Evolutionary conservation across 2,329 filamentous ascomycete species (phyloP).

Genomic region (Parafenestella ontariensis): DNA sequence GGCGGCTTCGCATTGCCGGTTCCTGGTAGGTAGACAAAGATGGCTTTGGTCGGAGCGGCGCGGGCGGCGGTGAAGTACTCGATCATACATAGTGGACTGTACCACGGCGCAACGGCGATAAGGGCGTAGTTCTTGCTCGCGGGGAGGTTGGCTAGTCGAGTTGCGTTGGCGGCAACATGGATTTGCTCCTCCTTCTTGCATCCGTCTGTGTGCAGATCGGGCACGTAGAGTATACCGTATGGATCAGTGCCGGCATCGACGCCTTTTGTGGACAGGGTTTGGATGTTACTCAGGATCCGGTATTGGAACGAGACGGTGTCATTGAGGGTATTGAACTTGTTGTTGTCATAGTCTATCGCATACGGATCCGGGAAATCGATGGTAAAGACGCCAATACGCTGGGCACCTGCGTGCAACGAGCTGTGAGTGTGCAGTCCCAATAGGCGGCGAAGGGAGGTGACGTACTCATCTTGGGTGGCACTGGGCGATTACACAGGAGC

Average conservation of each 20-base stretch:
- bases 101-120: constrained; percentile 88
- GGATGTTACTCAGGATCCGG: constrained; percentile 64
- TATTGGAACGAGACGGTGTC: constrained; percentile 46
- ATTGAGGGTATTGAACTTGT: constrained; percentile 41
- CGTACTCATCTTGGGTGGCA: constrained; percentile 49
- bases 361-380: constrained; percentile 47
- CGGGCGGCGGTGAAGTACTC: constrained; percentile 71
- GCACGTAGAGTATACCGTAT: constrained; percentile 84
- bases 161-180: constrained; percentile 79
- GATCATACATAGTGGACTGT: constrained; percentile 73
- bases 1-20: constrained; percentile 67
- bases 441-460: constrained; percentile 24
- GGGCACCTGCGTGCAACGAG: constrained; percentile 35
- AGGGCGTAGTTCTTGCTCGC: constrained; percentile 70
- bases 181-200: constrained; percentile 69
- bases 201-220: constrained; percentile 67
- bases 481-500: constrained; percentile 19
- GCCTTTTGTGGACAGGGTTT: constrained; percentile 76
- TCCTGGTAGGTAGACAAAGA: constrained; percentile 63
- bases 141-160: constrained; percentile 71
- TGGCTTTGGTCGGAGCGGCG: constrained; percentile 64
- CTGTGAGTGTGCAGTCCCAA: constrained; percentile 5
- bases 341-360: constrained; percentile 35
- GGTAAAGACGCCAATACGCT: constrained; percentile 45
- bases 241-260: constrained; percentile 68